These are phyloP conservation scores for Yarrowia porcina DNA, from an alignment of 805 yeast genomes.

Conservation along the genomic window DNA sequence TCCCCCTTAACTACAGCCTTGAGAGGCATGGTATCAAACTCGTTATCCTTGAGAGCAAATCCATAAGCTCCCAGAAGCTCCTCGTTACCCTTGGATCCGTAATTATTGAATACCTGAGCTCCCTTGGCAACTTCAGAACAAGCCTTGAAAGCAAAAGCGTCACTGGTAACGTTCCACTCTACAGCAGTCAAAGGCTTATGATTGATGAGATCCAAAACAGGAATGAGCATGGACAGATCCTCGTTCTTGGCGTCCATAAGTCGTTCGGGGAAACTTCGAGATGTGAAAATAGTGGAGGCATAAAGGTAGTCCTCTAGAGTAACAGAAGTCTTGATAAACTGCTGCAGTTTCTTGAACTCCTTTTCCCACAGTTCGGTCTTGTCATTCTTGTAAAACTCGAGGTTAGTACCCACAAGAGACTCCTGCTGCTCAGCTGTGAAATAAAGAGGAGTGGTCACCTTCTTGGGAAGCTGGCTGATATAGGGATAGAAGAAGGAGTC, in stretches of 20 bases:
- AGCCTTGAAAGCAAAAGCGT: conserved; percentile 43
- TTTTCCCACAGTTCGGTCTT: conserved; percentile 47
- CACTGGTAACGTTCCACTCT: conserved; percentile 50
- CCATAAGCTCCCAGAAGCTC: conserved; percentile 82
- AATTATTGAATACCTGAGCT: conserved; percentile 67
- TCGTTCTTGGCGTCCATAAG: conserved; percentile 44
- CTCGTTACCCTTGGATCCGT: conserved; percentile 85
- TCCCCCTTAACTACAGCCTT: conserved; percentile 40
- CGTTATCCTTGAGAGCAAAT: conserved; percentile 55
- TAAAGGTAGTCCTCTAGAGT: conserved; percentile 52
- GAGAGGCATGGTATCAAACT: conserved; percentile 58
- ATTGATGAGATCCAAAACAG: conserved; percentile 74
- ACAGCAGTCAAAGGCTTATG: conserved; percentile 63
- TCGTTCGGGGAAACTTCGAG: conserved; percentile 76
- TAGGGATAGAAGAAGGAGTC: conserved; percentile 43
- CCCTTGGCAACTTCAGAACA: conserved; percentile 36
- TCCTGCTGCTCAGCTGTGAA: conserved; percentile 49
- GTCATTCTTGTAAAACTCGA: conserved; percentile 53
- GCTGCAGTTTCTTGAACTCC: conserved; percentile 47
- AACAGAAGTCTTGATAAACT: background rate
- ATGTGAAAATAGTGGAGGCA: conserved; percentile 66
- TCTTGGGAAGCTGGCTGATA: conserved; percentile 48
- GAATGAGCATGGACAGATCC: conserved; percentile 63
- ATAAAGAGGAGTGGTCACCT: conserved; percentile 58
- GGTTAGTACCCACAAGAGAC: conserved; percentile 64